These are phyloP conservation scores for Acanthamoeba royreba DNA, from an alignment of 208 protist genomes.

Conservation along the genomic window DNA sequence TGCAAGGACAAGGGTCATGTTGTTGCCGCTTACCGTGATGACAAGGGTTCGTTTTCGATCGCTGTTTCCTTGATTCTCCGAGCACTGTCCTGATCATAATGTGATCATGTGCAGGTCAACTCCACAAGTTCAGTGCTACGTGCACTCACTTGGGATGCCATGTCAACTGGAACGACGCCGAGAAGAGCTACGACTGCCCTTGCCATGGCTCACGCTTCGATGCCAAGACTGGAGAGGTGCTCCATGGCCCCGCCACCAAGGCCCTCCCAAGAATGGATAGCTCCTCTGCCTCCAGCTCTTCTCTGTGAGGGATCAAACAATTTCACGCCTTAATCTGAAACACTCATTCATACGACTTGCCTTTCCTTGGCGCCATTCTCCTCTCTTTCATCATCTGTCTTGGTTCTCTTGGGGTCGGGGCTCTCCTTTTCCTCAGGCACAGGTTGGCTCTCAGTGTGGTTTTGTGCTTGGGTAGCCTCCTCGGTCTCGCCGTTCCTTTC, in stretches of 20 bases:
- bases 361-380: background rate
- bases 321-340: too few relatives aligned
- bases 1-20: conserved; percentile 7
- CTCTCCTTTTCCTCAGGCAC: background rate
- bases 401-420: background rate
- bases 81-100: background rate
- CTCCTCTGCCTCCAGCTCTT: background rate
- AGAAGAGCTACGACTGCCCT: conserved; percentile 42
- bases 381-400: background rate
- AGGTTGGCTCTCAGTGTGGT: background rate
- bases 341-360: background rate
- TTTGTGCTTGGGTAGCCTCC: background rate
- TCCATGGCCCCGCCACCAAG: conserved; percentile 2
- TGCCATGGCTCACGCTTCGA: conserved; percentile 50
- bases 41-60: background rate
- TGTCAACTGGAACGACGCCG: conserved; percentile 47
- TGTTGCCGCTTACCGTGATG: conserved; percentile 10
- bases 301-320: background rate
- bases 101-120: background rate
- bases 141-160: conserved; percentile 52
- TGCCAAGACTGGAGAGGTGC: conserved; percentile 3
- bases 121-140: conserved; percentile 33
- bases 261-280: background rate
- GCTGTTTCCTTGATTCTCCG: too few relatives aligned
- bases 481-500: background rate